Conservation (phyloP, 2,329 filamentous ascomycete genomes). For the Bipolaris bicolor region DNA sequence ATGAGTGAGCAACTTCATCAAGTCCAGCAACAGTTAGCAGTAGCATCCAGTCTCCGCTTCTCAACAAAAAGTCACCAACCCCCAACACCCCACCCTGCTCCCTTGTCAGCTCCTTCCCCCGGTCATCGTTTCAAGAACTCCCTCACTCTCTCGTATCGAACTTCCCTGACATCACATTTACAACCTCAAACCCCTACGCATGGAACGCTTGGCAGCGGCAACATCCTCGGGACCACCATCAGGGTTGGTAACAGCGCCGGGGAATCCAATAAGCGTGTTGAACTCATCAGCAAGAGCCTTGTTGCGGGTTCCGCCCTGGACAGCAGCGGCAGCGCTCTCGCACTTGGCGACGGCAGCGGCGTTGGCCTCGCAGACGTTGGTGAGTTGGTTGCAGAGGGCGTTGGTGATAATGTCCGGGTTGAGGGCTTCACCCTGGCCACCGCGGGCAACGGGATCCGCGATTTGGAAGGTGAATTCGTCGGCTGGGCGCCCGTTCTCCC, state of each 20-base stretch:
- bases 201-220: constrained; percentile 26
- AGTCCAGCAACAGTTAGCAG: too few species aligned
- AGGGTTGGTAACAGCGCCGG: constrained; percentile 42
- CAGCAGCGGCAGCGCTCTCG: constrained; percentile 59
- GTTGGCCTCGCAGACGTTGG: constrained; percentile 69
- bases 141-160: not conserved
- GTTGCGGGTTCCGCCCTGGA: constrained; percentile 54
- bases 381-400: constrained; percentile 72
- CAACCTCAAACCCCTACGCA: constrained; percentile 30
- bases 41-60: too few species aligned
- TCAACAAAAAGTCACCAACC: too few species aligned
- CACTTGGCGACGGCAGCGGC: constrained; percentile 63
- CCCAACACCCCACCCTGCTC: too few species aligned
- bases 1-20: too few species aligned
- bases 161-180: not conserved
- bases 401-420: constrained; percentile 78
- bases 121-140: too few species aligned
- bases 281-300: constrained; percentile 51
- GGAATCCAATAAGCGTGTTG: constrained; percentile 50
- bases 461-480: constrained; percentile 72
- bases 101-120: too few species aligned
- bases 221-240: constrained; percentile 37
- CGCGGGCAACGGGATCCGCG: constrained; percentile 64
- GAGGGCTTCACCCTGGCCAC: constrained; percentile 69
- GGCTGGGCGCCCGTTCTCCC: constrained; percentile 58